Percentiles rank a stretch among this genome's conserved stretches.
Evolutionary conservation across 2,329 filamentous ascomycete species (phyloP).

Genomic region (Akanthomyces lecanii): DNA sequence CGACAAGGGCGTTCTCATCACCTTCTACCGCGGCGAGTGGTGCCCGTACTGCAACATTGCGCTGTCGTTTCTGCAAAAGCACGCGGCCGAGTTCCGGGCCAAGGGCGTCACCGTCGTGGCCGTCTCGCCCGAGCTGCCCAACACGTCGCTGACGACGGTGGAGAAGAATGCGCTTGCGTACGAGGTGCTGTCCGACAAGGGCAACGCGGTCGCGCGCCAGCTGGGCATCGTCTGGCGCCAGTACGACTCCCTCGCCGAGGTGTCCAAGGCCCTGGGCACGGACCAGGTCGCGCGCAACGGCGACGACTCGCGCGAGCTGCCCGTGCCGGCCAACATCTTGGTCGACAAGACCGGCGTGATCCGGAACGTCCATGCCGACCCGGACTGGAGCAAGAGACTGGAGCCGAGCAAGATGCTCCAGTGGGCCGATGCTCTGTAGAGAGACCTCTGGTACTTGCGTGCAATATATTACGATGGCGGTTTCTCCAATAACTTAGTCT

Average conservation of each 20-base stretch:
- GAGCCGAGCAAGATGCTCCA: conserved; percentile 31
- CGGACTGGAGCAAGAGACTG: conserved; percentile 35
- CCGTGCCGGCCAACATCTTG: conserved; percentile 36
- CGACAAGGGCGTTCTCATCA: conserved; percentile 34
- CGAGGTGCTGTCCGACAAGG: conserved; percentile 37
- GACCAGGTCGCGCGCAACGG: conserved; percentile 33
- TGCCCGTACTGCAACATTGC: conserved; percentile 44
- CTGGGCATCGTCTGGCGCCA: conserved; percentile 35
- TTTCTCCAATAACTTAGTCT: conserved; percentile 2
- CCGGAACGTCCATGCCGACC: conserved; percentile 33
- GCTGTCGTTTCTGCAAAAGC: conserved; percentile 32
- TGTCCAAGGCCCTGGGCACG: conserved; percentile 28
- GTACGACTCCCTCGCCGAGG: conserved; percentile 25
- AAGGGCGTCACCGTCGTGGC: conserved; percentile 39
- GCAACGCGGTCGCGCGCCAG: conserved; percentile 32
- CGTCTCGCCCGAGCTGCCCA: conserved; percentile 39
- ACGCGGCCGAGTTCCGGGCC: conserved; percentile 32
- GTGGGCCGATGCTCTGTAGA: conserved; percentile 30
- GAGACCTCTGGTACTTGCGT: neutral
- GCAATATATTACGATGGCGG: neutral
- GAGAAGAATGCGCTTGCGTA: conserved; percentile 40
- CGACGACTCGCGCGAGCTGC: conserved; percentile 34
- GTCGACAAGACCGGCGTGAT: conserved; percentile 34
- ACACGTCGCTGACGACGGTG: conserved; percentile 31
- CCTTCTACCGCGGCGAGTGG: conserved; percentile 45